A percentile compares a stretch with the other conserved stretches of the same genome.
These are phyloP conservation scores for Myxozyma mucilagina DNA, from an alignment of 805 yeast genomes.

Conservation along the genomic window DNA sequence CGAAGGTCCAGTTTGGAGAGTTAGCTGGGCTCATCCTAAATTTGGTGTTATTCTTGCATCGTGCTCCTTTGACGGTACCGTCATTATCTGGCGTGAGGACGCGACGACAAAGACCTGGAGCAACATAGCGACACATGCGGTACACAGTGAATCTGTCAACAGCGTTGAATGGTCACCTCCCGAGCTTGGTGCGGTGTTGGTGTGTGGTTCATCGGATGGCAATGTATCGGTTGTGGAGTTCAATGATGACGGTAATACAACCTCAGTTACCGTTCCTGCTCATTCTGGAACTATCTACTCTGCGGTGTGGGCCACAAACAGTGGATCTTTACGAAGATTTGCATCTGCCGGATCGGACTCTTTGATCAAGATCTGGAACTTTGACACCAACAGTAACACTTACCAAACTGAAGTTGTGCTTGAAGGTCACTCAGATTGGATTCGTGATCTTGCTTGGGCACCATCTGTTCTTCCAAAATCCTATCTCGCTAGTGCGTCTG, in stretches of 20 bases:
- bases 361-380: constrained; percentile 86
- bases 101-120: constrained; percentile 71
- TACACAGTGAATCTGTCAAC: constrained; percentile 92
- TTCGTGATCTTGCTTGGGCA: constrained; percentile 97
- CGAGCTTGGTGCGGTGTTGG: constrained; percentile 87
- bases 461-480: constrained; percentile 84
- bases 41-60: constrained; percentile 94
- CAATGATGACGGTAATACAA: constrained; percentile 76
- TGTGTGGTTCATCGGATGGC: constrained; percentile 93
- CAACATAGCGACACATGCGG: constrained; percentile 79
- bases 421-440: constrained; percentile 97
- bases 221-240: constrained; percentile 87
- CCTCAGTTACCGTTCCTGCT: constrained; percentile 60
- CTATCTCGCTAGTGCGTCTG: constrained; percentile 94
- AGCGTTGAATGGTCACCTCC: constrained; percentile 97
- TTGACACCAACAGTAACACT: constrained; percentile 48
- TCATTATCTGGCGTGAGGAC: constrained; percentile 92
- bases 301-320: constrained; percentile 79
- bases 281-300: constrained; percentile 93
- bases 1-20: constrained; percentile 99
- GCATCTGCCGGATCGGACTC: constrained; percentile 96
- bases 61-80: constrained; percentile 94
- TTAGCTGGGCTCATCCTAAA: constrained; percentile 98
- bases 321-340: constrained; percentile 56
- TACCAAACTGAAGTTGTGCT: constrained; percentile 74